Conservation (phyloP, 805 yeast genomes). For the Cyberlindnera xishuangbannaensis region DNA sequence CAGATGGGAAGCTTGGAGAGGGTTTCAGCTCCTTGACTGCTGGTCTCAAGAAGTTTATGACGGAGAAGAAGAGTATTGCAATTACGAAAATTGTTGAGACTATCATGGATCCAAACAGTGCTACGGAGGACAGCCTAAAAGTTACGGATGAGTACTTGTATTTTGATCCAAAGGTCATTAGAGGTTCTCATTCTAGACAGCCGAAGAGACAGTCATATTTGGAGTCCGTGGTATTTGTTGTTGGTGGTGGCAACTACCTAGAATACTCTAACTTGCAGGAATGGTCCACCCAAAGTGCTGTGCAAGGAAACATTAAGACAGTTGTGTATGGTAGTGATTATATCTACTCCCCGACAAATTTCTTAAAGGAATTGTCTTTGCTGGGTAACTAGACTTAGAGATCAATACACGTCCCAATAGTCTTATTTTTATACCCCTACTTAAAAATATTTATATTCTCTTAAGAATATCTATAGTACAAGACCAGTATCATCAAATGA, state of each 20-base stretch:
- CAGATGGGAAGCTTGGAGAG: slow-evolving; percentile 77
- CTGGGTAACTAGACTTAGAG: slow-evolving; percentile 32
- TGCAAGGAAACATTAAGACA: slow-evolving; percentile 38
- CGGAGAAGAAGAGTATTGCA: slow-evolving; percentile 84
- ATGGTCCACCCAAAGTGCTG: slow-evolving; percentile 50
- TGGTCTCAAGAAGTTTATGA: slow-evolving; percentile 80
- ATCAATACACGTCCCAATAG: background rate
- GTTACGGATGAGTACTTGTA: slow-evolving; percentile 86
- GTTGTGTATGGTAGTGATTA: slow-evolving; percentile 87
- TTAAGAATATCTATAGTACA: background rate
- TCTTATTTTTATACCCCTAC: too few relatives aligned
- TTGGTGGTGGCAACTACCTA: slow-evolving; percentile 94
- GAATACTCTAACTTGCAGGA: slow-evolving; percentile 94
- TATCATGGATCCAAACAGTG: slow-evolving; percentile 73
- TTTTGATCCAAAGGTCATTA: slow-evolving; percentile 78
- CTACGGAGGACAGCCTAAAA: slow-evolving; percentile 56
- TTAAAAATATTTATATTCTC: background rate
- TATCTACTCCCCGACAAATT: slow-evolving; percentile 62
- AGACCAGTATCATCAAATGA: too few relatives aligned
- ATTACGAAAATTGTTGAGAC: slow-evolving; percentile 89
- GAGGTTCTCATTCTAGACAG: slow-evolving; percentile 87
- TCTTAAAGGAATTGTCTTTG: slow-evolving; percentile 57
- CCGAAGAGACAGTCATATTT: slow-evolving; percentile 79
- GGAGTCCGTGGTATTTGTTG: slow-evolving; percentile 83
- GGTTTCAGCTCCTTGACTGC: slow-evolving; percentile 88